A percentile compares a stretch with the other conserved stretches of the same genome.
These are phyloP conservation scores for Didymosphaeria variabile DNA, from an alignment of 2,329 filamentous ascomycete genomes.

Conservation along the genomic window DNA sequence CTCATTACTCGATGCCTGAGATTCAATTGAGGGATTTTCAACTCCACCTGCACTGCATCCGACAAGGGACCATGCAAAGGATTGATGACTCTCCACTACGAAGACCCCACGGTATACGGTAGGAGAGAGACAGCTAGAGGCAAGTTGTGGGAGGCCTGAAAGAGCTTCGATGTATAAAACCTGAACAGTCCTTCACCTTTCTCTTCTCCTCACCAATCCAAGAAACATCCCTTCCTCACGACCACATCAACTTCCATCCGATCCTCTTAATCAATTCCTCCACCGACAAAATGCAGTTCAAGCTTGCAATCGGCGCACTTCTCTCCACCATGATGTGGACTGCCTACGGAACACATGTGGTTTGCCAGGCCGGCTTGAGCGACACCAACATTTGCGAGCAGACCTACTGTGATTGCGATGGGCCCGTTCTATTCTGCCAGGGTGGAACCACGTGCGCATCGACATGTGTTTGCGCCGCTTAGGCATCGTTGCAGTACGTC, in stretches of 20 bases:
- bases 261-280: background rate
- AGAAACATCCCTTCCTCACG: background rate
- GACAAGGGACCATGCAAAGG: no score
- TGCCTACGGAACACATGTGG: background rate
- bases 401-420: background rate
- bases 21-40: no score
- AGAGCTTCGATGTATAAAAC: background rate
- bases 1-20: no score
- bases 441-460: background rate
- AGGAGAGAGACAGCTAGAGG: no score
- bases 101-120: no score
- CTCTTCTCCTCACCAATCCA: background rate
- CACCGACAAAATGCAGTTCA: conserved; percentile 1
- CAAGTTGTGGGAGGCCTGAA: background rate
- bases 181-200: background rate
- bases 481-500: background rate
- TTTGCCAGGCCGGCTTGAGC: background rate
- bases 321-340: background rate
- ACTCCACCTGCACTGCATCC: no score
- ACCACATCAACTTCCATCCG: background rate
- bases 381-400: background rate
- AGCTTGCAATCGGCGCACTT: background rate
- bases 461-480: background rate
- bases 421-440: background rate
- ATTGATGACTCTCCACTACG: no score